Evolutionary conservation across 139 green algal genomes (phyloP).

Genomic region (Pseudopediastrum boryanum): DNA sequence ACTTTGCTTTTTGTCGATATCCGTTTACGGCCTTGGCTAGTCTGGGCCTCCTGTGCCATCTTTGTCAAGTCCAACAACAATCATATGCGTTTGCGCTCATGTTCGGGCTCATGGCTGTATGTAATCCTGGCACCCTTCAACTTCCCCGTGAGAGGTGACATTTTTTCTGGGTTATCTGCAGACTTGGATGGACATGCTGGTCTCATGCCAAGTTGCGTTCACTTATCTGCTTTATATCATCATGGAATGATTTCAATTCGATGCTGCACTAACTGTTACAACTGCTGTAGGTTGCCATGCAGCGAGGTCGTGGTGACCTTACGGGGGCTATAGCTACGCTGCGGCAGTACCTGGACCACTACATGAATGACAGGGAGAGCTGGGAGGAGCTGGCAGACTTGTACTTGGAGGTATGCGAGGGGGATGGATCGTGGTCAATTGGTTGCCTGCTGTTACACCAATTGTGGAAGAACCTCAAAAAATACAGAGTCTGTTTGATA

Average conservation of each 20-base stretch:
- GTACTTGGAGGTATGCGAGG: conserved; percentile 81
- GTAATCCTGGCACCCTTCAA: background rate
- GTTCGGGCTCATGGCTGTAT: background rate
- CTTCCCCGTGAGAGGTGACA: background rate
- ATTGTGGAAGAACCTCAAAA: too few species aligned
- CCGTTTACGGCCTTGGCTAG: too few species aligned
- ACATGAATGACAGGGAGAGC: conserved; percentile 67
- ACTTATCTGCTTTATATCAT: background rate
- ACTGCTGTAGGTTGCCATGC: conserved; percentile 58
- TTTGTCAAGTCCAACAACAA: too few species aligned
- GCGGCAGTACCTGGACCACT: conserved; percentile 69
- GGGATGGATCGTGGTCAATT: too few species aligned
- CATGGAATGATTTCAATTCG: background rate
- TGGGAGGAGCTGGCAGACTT: conserved; percentile 88
- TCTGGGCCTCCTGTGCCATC: too few species aligned
- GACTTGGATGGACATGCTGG: background rate
- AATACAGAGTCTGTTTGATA: too few species aligned
- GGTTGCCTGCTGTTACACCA: too few species aligned
- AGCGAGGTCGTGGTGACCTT: conserved; percentile 60
- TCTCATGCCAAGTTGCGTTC: background rate
- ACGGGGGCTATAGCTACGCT: conserved; percentile 64
- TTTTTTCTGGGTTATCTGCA: background rate
- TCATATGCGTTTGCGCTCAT: background rate
- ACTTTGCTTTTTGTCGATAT: too few species aligned
- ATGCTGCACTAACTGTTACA: background rate